Conservation (phyloP, 345 rosid genomes). For the Toxicodendron radicans region DNA sequence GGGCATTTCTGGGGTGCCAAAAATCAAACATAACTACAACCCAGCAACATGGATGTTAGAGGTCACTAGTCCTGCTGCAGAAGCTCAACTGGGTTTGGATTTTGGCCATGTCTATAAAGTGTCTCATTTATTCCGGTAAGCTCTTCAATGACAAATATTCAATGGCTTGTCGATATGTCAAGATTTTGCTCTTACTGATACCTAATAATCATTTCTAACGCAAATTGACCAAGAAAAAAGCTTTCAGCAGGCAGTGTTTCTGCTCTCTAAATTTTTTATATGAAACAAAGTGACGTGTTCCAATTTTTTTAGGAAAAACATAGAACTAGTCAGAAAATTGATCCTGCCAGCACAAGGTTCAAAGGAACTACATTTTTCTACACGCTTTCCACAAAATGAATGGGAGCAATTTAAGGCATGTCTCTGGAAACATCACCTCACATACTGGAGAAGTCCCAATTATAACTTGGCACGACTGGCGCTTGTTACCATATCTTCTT, state of each 20-base stretch:
- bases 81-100: conserved; percentile 33
- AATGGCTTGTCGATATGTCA: too few species aligned
- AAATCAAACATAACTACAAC: conserved; percentile 42
- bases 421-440: conserved; percentile 41
- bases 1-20: conserved; percentile 38
- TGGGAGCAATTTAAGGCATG: conserved; percentile 46
- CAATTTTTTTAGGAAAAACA: conserved; percentile 20
- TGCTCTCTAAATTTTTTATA: background rate
- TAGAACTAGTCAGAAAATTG: conserved; percentile 22
- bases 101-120: conserved; percentile 31
- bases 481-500: conserved; percentile 16
- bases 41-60: conserved; percentile 66
- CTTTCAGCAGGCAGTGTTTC: background rate
- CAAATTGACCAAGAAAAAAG: background rate
- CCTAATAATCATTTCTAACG: background rate
- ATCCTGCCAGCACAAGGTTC: conserved; percentile 26
- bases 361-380: conserved; percentile 27
- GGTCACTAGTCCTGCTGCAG: conserved; percentile 32
- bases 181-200: too few species aligned
- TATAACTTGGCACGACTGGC: conserved; percentile 33
- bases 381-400: conserved; percentile 21
- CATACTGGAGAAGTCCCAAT: conserved; percentile 44
- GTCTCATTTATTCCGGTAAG: conserved; percentile 35
- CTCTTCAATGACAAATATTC: too few species aligned
- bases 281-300: background rate